Evolutionary conservation across 345 rosid genomes (phyloP), one percentile per base, ranked within the genome.

Genomic region (Bretschneidera sinensis): DNA sequence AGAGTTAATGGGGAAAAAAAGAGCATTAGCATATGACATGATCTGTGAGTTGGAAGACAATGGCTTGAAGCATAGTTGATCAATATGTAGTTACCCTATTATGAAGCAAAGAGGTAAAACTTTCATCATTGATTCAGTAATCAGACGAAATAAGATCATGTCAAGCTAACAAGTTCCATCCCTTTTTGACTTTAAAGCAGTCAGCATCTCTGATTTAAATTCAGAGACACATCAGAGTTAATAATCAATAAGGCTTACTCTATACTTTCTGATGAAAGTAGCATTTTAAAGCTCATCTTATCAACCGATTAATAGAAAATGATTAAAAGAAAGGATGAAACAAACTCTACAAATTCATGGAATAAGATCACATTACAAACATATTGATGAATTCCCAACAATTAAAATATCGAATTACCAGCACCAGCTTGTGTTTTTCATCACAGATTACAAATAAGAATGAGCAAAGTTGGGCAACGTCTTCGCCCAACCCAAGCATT

Each of bases 11-110:
- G 24, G 45, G 52, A 52, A 61, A 57, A 47, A 47, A 47, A 47
- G 17, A 31, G 56, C 23, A 19, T 33, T 0, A 47, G 66, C 74
- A 70, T 71, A 70, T 70, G 73, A 24, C 64, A 9, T 64, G 76
- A 60, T 34, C 28, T 48, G 34, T 18, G 61, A 24, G 58, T 17
- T 51, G 70, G 66, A n/a, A 39, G 57, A 71, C 67, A 49, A 28
- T 48, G 64, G 47, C 24, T 58, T 66, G 17, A 18, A 58, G 45
- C 45, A 39, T 39, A 39, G 6, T 7, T 4, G 45, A 39, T 7
- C 16, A 39, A 9, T 39, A 39, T 13, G 10, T 39, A 13, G n/a
- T n/a, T 1, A 14, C 15, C 9, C 4, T 39, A 39, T 39, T 14
- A 5, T 39, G 16, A 39, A 39, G 2, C 45, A 3, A 48, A 48